phyloP scores from a whole-genome alignment of 208 protist genomes.

The Spongospora subterranea region DNA sequence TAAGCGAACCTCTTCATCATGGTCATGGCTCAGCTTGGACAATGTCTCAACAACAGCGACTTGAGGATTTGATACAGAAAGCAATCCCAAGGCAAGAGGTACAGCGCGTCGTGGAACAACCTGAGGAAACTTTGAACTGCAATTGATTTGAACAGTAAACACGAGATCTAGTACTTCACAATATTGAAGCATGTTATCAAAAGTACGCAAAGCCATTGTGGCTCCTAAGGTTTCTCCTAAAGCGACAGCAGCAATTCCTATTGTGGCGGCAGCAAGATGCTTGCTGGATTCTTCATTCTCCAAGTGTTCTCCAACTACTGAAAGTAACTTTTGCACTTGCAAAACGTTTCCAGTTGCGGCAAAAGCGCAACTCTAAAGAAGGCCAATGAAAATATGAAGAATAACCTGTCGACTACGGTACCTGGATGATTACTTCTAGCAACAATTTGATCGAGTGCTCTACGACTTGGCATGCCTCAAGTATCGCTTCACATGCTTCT shows the following conservation, averaged over 20 bases:
- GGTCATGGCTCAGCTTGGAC: conserved; percentile 95
- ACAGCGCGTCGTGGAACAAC: conserved; percentile 80
- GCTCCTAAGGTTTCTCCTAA: conserved; percentile 95
- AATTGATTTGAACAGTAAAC: conserved; percentile 7
- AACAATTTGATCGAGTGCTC: conserved; percentile 60
- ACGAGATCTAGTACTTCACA: conserved; percentile 79
- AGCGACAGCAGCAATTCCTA: conserved; percentile 96
- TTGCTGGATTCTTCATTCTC: conserved; percentile 47
- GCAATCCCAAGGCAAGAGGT: conserved; percentile 95
- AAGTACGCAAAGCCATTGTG: conserved; percentile 94
- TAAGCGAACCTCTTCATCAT: conserved; percentile 83
- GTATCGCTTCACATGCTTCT: conserved; percentile 50
- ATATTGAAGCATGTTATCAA: conserved; percentile 92
- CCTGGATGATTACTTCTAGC: conserved; percentile 35
- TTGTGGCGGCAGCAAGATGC: conserved; percentile 85
- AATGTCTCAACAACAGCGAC: conserved; percentile 96
- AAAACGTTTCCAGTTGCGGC: conserved; percentile 98
- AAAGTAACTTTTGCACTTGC: conserved; percentile 76
- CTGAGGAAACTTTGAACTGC: background rate
- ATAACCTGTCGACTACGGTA: background rate
- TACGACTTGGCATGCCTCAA: conserved; percentile 23
- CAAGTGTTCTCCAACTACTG: conserved; percentile 62
- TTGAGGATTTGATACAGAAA: conserved; percentile 91
- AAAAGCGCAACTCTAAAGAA: conserved; percentile 90
- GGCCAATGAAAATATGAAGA: background rate